Percentiles rank a stretch among this genome's conserved stretches.
phyloP scores from a whole-genome alignment of 441 rosid genomes.

The Populus tomentosa region DNA sequence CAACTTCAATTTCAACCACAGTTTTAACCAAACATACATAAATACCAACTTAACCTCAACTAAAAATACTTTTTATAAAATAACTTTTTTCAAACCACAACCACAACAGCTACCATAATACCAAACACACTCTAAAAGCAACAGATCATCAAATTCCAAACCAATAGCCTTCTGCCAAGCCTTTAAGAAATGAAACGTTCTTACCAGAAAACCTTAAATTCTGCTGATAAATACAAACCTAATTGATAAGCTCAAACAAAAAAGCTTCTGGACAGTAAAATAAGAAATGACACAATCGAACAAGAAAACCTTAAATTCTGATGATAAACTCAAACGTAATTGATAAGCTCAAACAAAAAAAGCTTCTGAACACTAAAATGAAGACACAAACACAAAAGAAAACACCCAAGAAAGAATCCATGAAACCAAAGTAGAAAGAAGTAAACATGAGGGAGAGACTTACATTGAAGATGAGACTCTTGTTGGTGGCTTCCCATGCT shows the following conservation, averaged over 20 bases:
- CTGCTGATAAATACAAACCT: not conserved
- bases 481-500: slow-evolving; percentile 84
- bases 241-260: not conserved
- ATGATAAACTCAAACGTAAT: not conserved
- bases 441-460: slow-evolving; percentile 1
- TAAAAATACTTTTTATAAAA: too few species aligned
- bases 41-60: too few species aligned
- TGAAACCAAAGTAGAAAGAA: not conserved
- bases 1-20: too few species aligned
- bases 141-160: not conserved
- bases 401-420: not conserved
- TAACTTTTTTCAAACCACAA: too few species aligned
- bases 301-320: slow-evolving; percentile 1
- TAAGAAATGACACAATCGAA: not conserved
- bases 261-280: too few species aligned
- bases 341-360: not conserved
- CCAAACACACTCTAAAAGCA: too few species aligned
- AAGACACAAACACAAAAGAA: not conserved
- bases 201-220: not conserved
- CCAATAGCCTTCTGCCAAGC: not conserved
- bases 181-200: not conserved
- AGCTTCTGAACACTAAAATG: too few species aligned
- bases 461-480: slow-evolving; percentile 87
- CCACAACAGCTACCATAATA: too few species aligned
- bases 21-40: too few species aligned